Evolutionary conservation across 1,284 basidiomycete species (phyloP).

Genomic region (Trametes hirsuta): DNA sequence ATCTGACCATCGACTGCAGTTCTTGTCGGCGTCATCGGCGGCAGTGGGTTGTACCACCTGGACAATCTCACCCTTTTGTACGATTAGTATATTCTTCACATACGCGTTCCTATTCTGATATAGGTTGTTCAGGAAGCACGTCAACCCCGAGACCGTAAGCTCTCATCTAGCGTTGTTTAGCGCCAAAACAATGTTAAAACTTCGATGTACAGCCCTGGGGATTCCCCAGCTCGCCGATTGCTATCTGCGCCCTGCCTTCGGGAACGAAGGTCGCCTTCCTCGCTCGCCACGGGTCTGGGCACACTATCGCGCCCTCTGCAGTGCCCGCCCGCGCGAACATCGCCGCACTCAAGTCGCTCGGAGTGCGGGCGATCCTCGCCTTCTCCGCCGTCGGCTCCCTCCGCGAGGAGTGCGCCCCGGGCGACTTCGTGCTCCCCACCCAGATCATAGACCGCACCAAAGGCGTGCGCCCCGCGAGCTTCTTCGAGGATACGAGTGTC

Average conservation of each 20-base stretch:
- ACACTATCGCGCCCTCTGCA: slow-evolving; percentile 74
- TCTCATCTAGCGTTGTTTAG: slow-evolving; percentile 23
- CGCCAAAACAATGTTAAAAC: not conserved
- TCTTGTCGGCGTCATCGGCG: slow-evolving; percentile 83
- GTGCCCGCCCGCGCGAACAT: slow-evolving; percentile 93
- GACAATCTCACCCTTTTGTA: slow-evolving; percentile 86
- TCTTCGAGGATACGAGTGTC: slow-evolving; percentile 82
- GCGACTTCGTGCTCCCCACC: slow-evolving; percentile 86
- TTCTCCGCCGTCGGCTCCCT: slow-evolving; percentile 98
- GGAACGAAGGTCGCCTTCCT: slow-evolving; percentile 88
- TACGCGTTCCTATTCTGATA: not conserved
- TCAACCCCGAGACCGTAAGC: slow-evolving; percentile 70
- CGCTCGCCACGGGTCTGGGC: slow-evolving; percentile 84
- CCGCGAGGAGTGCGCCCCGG: slow-evolving; percentile 91
- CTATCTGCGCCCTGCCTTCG: slow-evolving; percentile 81
- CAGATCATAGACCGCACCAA: slow-evolving; percentile 99
- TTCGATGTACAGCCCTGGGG: slow-evolving; percentile 84
- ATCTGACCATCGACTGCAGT: slow-evolving; percentile 45
- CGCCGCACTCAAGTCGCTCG: slow-evolving; percentile 91
- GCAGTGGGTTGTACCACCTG: slow-evolving; percentile 86
- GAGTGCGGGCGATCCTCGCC: slow-evolving; percentile 87
- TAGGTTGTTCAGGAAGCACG: slow-evolving; percentile 56
- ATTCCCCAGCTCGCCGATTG: slow-evolving; percentile 88
- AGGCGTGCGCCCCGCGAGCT: slow-evolving; percentile 83
- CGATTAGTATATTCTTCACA: slow-evolving; percentile 31